Evolutionary conservation across 257 asterid genomes (phyloP).

Genomic region (Solanum bulbocastanum): DNA sequence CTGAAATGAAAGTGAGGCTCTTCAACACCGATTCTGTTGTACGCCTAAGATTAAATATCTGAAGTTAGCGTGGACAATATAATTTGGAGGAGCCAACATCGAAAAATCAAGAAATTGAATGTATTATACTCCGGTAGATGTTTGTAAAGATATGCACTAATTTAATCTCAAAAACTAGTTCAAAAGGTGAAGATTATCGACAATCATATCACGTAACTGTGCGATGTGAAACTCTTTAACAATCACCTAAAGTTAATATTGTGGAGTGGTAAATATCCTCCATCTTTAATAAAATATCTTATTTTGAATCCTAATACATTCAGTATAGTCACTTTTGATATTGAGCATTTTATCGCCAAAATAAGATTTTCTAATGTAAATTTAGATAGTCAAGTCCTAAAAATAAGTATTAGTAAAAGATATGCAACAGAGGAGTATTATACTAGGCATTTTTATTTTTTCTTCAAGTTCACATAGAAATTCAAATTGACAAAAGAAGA

Average conservation of each 20-base stretch:
- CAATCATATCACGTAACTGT: not conserved
- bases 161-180: not conserved
- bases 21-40: not conserved
- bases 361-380: not conserved
- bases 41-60: not conserved
- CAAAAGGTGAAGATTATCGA: not conserved
- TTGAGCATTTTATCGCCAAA: not conserved
- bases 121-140: not conserved
- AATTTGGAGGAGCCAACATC: not conserved
- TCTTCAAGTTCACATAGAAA: not conserved
- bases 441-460: not conserved
- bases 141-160: too few relatives aligned
- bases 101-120: not conserved
- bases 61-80: not conserved
- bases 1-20: not conserved
- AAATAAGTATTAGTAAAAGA: not conserved
- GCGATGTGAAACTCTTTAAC: too few relatives aligned
- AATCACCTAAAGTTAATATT: not conserved
- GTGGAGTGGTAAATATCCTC: not conserved
- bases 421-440: too few relatives aligned
- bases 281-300: not conserved
- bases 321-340: not conserved
- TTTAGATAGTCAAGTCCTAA: not conserved
- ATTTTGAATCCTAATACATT: not conserved
- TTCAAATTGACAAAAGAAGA: not conserved